Conservation (phyloP, 2,329 filamentous ascomycete genomes). For the Dactylonectria estremocensis region DNA sequence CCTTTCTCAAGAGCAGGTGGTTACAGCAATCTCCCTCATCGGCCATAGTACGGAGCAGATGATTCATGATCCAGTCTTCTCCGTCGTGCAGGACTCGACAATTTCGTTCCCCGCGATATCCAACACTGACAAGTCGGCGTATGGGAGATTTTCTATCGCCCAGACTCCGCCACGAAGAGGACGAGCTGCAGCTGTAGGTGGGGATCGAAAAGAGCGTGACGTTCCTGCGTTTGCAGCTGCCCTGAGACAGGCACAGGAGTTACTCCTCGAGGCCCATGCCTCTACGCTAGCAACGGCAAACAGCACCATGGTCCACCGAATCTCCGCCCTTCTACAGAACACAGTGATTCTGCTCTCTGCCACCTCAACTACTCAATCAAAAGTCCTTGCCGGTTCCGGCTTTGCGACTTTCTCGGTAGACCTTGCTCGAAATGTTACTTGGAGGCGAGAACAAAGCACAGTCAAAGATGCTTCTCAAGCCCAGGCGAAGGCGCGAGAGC, state of each 20-base stretch:
- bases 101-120: constrained; percentile 85
- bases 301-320: constrained; percentile 73
- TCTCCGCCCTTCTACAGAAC: constrained; percentile 75
- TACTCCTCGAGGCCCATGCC: constrained; percentile 75
- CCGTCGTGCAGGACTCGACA: constrained; percentile 92
- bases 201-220: constrained; percentile 46
- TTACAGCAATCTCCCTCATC: constrained; percentile 78
- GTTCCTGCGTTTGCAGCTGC: constrained; percentile 68
- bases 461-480: constrained; percentile 47
- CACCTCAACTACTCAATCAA: constrained; percentile 64
- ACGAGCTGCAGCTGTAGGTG: constrained; percentile 38
- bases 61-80: constrained; percentile 86
- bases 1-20: constrained; percentile 68
- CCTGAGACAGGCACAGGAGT: constrained; percentile 76
- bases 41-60: constrained; percentile 81
- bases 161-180: constrained; percentile 56
- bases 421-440: constrained; percentile 78
- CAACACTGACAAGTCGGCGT: constrained; percentile 57
- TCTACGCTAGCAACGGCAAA: constrained; percentile 68
- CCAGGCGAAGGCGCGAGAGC: constrained; percentile 18
- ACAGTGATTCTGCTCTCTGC: constrained; percentile 77
- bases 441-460: constrained; percentile 75
- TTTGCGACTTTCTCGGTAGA: constrained; percentile 78
- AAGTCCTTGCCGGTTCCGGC: constrained; percentile 64
- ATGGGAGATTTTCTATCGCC: constrained; percentile 54